Evolutionary conservation across 208 protist species (phyloP).

Genomic region (Trypanosoma conorhini): DNA sequence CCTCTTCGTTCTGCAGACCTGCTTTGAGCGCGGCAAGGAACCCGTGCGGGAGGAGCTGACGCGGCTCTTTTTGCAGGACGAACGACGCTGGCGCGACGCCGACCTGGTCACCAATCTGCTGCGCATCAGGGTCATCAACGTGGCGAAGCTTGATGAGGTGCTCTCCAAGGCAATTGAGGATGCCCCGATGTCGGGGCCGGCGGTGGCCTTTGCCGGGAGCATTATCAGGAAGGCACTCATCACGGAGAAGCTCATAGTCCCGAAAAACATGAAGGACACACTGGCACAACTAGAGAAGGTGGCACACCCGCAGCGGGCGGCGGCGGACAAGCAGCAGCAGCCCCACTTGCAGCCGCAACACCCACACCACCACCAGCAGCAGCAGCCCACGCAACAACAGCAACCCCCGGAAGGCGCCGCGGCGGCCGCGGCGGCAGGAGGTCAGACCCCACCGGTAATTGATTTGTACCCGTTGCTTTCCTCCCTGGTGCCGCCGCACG

Average conservation of each 20-base stretch:
- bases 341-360: conserved; percentile 22
- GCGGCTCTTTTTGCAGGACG: conserved; percentile 66
- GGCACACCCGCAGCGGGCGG: conserved; percentile 38
- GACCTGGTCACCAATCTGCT: conserved; percentile 81
- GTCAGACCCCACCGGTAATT: conserved; percentile 24
- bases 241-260: conserved; percentile 66
- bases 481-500: conserved; percentile 40
- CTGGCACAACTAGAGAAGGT: conserved; percentile 75
- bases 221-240: conserved; percentile 79
- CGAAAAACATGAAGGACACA: conserved; percentile 69
- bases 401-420: conserved; percentile 5
- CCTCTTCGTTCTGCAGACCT: conserved; percentile 76
- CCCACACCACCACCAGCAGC: conserved; percentile 24
- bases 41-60: conserved; percentile 77
- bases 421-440: neutral
- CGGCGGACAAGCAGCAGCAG: conserved; percentile 25
- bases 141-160: conserved; percentile 81
- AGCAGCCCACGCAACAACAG: conserved; percentile 13
- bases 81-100: conserved; percentile 54
- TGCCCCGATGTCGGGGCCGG: conserved; percentile 16
- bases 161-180: conserved; percentile 69
- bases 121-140: conserved; percentile 87
- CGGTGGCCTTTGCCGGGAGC: conserved; percentile 76
- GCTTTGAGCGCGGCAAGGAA: conserved; percentile 64
- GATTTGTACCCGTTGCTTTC: conserved; percentile 55